Evolutionary conservation across 1,139 yeast genomes (phyloP), one percentile per base, ranked within the genome.

Genomic region (Candida sojae): DNA sequence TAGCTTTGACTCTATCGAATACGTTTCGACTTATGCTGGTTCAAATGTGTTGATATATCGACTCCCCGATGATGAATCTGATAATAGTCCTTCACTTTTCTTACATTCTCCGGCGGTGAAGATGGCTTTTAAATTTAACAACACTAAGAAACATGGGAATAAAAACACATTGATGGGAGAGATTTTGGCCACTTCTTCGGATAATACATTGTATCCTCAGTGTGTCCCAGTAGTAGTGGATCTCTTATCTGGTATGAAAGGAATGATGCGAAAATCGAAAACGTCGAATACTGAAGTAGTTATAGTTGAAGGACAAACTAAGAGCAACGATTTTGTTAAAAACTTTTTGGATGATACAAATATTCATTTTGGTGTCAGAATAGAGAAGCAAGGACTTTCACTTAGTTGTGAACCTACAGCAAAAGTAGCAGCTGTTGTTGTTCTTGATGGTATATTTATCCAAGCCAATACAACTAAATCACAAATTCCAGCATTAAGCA

Each of bases 391-490:
- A 61, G 81, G 79, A 45, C 64, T 93, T 30, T 80, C 88, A 4
- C 71, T 93, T 46, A 87, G 96, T 56, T 93, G 98, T 73, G 93
- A 88, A 53, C 98, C 99, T 0, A 84, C 86, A 11, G 98, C 98
- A 0, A 89, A 88, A 61, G 96, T 93, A 1, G 92, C 91, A 33
- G 96, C 97, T 0, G 80, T 88, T 30, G 86, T 90, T 25, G 87
- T 89, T 2, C 62, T 86, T 36, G 87, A 84, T 31, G 84, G 86
- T 0, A 80, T 88, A 30, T 77, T 73, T 38, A 60, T 88, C 34
- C 83, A 82, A 47, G 56, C 87, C 11, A 80, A 80, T 46, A 78
- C 92, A 0, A 62, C 64, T 4, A 72, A 71, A 9, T 45, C 60
- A 5, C 50, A 56, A 2, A 59, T 63, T 0, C 60, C 74, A 0